Percentiles rank a stretch among this genome's conserved stretches.
These are phyloP conservation scores for Sanghuangporus sanghuang DNA, from an alignment of 1,284 basidiomycete species.

Conservation along the genomic window DNA sequence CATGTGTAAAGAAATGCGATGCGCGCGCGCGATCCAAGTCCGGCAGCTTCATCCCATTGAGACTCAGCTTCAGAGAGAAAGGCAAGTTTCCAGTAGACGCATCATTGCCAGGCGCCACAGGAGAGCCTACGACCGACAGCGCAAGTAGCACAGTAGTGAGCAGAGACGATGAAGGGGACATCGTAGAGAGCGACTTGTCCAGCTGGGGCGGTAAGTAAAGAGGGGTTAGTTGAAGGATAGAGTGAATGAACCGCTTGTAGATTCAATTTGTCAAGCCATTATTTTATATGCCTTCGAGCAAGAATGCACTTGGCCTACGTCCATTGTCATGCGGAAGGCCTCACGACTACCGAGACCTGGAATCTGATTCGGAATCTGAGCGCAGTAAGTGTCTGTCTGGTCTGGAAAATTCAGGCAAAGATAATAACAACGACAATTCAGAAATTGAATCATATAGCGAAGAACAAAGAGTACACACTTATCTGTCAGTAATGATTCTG, in stretches of 20 bases:
- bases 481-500: no score
- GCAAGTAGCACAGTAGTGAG: constrained; percentile 1
- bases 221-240: no score
- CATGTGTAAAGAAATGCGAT: background rate
- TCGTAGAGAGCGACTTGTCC: background rate
- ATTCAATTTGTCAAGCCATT: no score
- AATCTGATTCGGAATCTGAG: no score
- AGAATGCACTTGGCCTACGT: background rate
- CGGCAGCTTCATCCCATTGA: constrained; percentile 4
- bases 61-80: constrained; percentile 7
- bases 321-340: no score
- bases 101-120: background rate
- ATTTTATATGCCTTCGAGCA: background rate
- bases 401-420: no score
- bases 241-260: no score
- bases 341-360: no score
- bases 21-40: constrained; percentile 17
- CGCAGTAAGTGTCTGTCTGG: no score
- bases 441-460: no score
- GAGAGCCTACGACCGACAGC: background rate
- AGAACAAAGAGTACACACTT: no score
- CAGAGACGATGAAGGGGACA: constrained; percentile 2
- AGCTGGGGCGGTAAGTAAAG: background rate
- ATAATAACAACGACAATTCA: no score
- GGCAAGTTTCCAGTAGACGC: background rate